Evolutionary conservation across 2,329 filamentous ascomycete genomes (phyloP).

Genomic region (Xylaria digitata): DNA sequence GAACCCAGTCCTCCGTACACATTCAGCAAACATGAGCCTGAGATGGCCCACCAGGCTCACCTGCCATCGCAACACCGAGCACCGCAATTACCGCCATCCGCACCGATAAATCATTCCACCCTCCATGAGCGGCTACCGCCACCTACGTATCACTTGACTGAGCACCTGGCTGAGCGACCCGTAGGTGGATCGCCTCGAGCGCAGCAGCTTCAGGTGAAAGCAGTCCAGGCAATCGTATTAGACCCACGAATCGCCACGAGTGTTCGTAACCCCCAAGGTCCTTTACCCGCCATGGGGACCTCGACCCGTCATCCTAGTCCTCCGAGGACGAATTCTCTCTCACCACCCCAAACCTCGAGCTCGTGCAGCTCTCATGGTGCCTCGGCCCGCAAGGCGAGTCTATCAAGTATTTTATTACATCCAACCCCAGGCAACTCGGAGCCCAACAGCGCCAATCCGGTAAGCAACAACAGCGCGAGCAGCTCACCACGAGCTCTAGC

Average conservation of each 20-base stretch:
- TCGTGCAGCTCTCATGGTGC: slow-evolving; percentile 46
- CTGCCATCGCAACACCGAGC: slow-evolving; percentile 39
- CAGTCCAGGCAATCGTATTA: slow-evolving; percentile 55
- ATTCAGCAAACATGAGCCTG: slow-evolving; percentile 43
- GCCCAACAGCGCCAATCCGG: slow-evolving; percentile 58
- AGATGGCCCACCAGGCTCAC: slow-evolving; percentile 45
- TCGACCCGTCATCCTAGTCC: slow-evolving; percentile 53
- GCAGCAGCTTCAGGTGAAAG: slow-evolving; percentile 58
- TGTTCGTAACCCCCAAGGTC: slow-evolving; percentile 56
- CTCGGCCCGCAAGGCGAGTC: slow-evolving; percentile 56
- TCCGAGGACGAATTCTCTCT: slow-evolving; percentile 61
- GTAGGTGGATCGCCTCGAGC: slow-evolving; percentile 54
- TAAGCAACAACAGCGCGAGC: slow-evolving; percentile 55
- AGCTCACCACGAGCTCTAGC: slow-evolving; percentile 61
- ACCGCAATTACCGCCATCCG: slow-evolving; percentile 30
- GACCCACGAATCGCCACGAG: slow-evolving; percentile 53
- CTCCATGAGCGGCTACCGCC: slow-evolving; percentile 46
- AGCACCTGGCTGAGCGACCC: slow-evolving; percentile 46
- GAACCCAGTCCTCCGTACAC: slow-evolving; percentile 49
- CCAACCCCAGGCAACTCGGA: slow-evolving; percentile 60
- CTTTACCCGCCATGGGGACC: slow-evolving; percentile 56
- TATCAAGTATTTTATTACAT: slow-evolving; percentile 63
- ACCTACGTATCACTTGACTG: slow-evolving; percentile 39
- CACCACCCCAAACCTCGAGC: slow-evolving; percentile 59
- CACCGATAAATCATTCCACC: slow-evolving; percentile 38